Base-by-base conservation (phyloP, 495 filamentous ascomycete species). In the Hyaloscypha bicolor region DNA sequence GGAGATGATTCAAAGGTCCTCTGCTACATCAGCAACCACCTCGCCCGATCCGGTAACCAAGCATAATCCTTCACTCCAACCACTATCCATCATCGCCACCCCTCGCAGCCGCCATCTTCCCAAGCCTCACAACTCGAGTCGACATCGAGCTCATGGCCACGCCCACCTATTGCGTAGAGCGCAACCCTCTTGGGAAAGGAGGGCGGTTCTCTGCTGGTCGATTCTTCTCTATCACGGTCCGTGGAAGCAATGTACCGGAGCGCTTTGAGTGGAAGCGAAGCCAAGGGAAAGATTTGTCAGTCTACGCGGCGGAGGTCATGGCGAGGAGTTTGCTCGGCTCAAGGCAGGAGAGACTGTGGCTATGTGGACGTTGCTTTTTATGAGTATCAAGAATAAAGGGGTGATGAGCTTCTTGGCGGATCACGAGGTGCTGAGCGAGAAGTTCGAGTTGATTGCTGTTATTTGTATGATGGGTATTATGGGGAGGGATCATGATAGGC, bases 241-340 rank as follows among this genome's bases (percentile, higher is more conserved):
- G 4, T 29, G 33, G 30, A 48, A 30, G 6, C 29, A 30, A 48
- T 39, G n/a, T 12, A 8, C 60, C 9, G n/a, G 63, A 65, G 48
- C 29, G 6, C 11, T 70, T 70, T 31, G 64, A 66, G 16, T 70
- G 68, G 68, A 70, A 70, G 53, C 25, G 21, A 2, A 63, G 58
- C 33, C 33, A 31, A 22, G 68, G 68, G 22, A 25, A 9, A 64
- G 66, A 42, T 63, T 70, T 0, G 32, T 12, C 3, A 60, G 8
- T 9, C 31, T 70, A 16, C 32, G 64, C 8, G 63, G 63, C 0
- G 39, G 64, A 14, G 25, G 53, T 33, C 55, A 63, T 55, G 68
- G 68, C 6, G 66, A 59, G 68, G 66, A 70, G 55, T 35, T 30
- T 21, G 68, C 66, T 1, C 51, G 68, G 33, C n/a, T 42, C 1